Percentiles rank a stretch among this genome's conserved stretches.
Conservation (phyloP, 2,329 filamentous ascomycete species). For the Xylaria sp. region DNA sequence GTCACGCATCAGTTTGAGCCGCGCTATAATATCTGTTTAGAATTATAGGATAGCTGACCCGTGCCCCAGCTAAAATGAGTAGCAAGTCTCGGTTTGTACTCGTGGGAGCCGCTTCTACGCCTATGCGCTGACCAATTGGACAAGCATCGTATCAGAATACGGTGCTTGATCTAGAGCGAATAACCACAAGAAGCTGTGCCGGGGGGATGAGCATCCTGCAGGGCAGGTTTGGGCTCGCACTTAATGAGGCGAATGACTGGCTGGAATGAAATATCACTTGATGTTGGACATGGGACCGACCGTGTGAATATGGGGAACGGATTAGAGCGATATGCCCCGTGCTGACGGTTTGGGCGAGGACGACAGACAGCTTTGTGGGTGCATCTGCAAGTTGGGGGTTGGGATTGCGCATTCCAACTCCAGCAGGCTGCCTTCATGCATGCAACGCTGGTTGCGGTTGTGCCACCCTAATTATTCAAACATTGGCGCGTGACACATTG, state of each 20-base stretch:
- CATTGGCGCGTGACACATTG: constrained; percentile 37
- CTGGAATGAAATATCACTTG: constrained; percentile 9
- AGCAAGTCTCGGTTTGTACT: constrained; percentile 1
- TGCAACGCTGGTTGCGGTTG: constrained; percentile 31
- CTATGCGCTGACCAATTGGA: not conserved
- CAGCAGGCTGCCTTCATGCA: constrained; percentile 32
- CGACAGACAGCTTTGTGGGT: constrained; percentile 5
- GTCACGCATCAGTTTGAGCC: not conserved
- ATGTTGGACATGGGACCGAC: not conserved
- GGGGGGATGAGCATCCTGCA: not conserved
- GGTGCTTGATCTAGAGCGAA: not conserved
- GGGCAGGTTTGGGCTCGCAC: constrained; percentile 10
- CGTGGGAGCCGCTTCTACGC: not conserved
- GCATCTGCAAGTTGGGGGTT: constrained; percentile 17
- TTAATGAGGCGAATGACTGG: not conserved
- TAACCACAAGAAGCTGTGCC: not conserved
- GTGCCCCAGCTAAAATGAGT: not conserved
- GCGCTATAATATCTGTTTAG: not conserved
- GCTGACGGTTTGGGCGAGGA: constrained; percentile 13
- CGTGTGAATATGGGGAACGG: constrained; percentile 1
- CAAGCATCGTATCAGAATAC: not conserved
- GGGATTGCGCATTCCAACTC: constrained; percentile 16
- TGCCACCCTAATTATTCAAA: constrained; percentile 30
- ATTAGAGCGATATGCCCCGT: not conserved
- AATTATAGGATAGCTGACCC: not conserved